Evolutionary conservation across 106 monocot genomes (phyloP).

Genomic region (Iris macrosiphon): DNA sequence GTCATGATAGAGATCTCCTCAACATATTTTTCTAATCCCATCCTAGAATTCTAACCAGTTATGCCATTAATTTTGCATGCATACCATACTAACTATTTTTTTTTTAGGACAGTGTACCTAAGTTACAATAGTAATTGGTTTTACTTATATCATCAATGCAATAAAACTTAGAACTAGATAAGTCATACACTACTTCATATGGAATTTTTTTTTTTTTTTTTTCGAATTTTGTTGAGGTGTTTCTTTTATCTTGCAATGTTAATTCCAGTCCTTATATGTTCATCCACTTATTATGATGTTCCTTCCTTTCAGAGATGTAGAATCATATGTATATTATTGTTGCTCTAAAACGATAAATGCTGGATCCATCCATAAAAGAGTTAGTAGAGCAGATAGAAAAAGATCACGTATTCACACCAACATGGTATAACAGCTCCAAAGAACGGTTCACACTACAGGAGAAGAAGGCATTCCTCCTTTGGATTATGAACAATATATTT

Average conservation of each 20-base stretch:
- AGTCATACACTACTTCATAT: no score
- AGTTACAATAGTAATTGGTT: no score
- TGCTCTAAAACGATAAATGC: constrained; percentile 3
- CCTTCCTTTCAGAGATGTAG: neutral
- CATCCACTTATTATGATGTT: neutral
- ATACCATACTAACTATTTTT: no score
- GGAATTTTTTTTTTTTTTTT: no score
- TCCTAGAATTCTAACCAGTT: no score
- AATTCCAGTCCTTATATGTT: neutral
- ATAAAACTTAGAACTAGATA: no score
- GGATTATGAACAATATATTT: constrained; percentile 55
- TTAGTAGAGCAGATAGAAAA: constrained; percentile 62
- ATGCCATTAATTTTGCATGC: no score
- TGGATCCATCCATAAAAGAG: constrained; percentile 73
- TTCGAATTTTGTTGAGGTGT: neutral
- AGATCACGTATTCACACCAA: constrained; percentile 59
- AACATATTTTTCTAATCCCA: no score
- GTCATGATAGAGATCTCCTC: constrained; percentile 23
- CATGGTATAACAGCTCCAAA: constrained; percentile 70
- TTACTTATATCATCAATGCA: no score
- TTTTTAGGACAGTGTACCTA: no score
- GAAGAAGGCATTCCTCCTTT: constrained; percentile 38
- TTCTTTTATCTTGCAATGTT: neutral
- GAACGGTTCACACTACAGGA: constrained; percentile 39
- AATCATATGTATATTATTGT: neutral